Evolutionary conservation across 2,329 filamentous ascomycete genomes (phyloP).

Genomic region (Nemania serpens): DNA sequence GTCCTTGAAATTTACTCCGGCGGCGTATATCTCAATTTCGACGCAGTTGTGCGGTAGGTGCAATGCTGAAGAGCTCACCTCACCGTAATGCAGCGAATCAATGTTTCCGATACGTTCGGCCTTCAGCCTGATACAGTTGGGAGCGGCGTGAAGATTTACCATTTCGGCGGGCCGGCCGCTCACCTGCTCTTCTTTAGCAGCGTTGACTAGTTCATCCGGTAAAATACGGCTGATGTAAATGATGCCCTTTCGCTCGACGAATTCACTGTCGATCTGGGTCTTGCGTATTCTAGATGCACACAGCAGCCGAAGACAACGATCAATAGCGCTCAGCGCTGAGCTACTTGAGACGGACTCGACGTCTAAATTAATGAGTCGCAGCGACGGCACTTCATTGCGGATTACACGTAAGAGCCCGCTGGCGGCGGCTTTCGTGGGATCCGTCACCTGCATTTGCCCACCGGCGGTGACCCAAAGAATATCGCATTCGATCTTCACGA

Average conservation of each 20-base stretch:
- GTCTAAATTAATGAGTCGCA: not conserved
- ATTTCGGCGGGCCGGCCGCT: not conserved
- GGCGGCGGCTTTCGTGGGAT: not conserved
- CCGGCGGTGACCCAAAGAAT: conserved; percentile 12
- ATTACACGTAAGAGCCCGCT: not conserved
- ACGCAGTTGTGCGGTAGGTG: not conserved
- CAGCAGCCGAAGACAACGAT: not conserved
- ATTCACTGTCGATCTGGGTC: not conserved
- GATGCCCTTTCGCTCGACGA: not conserved
- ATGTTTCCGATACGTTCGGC: conserved; percentile 8
- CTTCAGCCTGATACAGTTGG: not conserved
- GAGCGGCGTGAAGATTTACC: not conserved
- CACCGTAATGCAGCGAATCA: conserved; percentile 4
- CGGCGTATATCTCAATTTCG: conserved; percentile 14
- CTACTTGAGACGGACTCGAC: not conserved
- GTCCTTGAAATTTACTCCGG: conserved; percentile 23
- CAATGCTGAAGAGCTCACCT: not conserved
- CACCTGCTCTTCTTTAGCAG: not conserved
- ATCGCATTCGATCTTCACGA: not conserved
- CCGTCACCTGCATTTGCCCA: not conserved
- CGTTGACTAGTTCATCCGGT: not conserved
- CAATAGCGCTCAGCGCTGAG: not conserved
- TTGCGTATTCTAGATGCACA: not conserved
- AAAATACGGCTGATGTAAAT: not conserved
- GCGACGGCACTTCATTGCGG: not conserved